Conservation (phyloP, 306 rosid species). For the Glycine soja region DNA sequence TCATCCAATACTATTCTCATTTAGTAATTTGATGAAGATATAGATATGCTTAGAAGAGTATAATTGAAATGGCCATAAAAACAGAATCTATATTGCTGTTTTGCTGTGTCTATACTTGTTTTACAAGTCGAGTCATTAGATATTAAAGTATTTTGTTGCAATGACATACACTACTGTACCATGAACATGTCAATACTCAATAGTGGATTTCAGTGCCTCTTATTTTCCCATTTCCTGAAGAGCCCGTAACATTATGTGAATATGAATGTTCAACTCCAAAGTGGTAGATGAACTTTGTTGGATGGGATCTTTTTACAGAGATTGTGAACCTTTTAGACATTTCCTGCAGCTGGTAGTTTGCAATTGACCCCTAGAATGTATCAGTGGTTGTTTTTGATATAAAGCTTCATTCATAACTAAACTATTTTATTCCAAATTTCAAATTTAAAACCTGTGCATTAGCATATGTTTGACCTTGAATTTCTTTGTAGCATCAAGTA, state of each 20-base stretch:
- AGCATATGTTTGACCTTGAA: constrained; percentile 41
- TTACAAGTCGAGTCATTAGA: constrained; percentile 7
- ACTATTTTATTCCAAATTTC: constrained; percentile 11
- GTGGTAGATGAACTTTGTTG: constrained; percentile 22
- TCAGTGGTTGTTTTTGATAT: too few relatives aligned
- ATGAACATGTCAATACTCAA: neutral
- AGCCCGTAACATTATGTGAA: constrained; percentile 1
- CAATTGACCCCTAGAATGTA: constrained; percentile 32
- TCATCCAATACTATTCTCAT: neutral
- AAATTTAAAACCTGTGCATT: constrained; percentile 17
- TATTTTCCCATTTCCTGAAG: neutral
- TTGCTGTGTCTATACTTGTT: constrained; percentile 5
- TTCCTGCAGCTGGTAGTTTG: constrained; percentile 26
- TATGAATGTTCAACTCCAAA: constrained; percentile 8
- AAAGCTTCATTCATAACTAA: constrained; percentile 3
- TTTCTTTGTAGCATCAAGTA: constrained; percentile 61
- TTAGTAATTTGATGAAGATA: constrained; percentile 15
- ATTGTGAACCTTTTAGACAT: constrained; percentile 16
- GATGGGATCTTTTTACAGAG: neutral
- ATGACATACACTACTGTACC: constrained; percentile 24
- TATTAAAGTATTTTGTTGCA: constrained; percentile 2
- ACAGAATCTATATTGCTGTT: neutral
- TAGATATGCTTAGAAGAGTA: constrained; percentile 1
- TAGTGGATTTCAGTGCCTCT: neutral
- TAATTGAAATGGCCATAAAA: constrained; percentile 13